Evolutionary conservation across 148 eudicot species (phyloP), one percentile per base, ranked within the genome.

Genomic region (Vaccinium corymbosum): DNA sequence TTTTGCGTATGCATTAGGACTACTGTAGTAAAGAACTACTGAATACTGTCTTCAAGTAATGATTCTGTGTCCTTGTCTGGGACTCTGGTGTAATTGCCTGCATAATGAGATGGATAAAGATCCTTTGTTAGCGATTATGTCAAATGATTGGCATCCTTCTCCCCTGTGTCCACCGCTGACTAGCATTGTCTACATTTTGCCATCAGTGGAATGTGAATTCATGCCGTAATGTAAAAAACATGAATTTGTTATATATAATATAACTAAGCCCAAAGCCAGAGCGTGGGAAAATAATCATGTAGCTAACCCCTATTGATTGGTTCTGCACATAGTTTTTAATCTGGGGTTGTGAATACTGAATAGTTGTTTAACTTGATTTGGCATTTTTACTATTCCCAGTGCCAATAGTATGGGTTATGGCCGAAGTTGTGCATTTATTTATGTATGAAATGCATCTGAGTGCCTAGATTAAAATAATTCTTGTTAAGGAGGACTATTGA

Each of bases 401-500:
- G 29, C 79, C 75, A 53, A 35, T 74, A 0, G 38, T 75, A 62
- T 61, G 61, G 53, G 49, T 19, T 85, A 81, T 74, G 83, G 82
- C 48, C 51, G 32, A 7, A 50, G 17, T 81, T 27, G 22, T 50
- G 51, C 84, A 82, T 53, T 59, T 49, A 32, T 74, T 75, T 64
- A 3, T 22, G 68, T 76, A 71, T 32, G 66, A 72, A 79, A 79
- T 86, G 84, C 81, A 50, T 84, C 76, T 92, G 92, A 88, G 89
- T 91, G 59, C 86, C 83, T 94, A 93, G 95, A 92, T 93, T 89
- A 89, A 90, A 90, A 89, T 80, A 89, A 89, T 94, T 90, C 86
- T 90, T 94, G 92, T 88, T 92, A 92, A 89, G 94, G 88, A 89
- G 93, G 94, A 89, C 89, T 88, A 85, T 84, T 88, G 92, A 91